Conservation (phyloP, 108 stramenopile genomes). For the Chaetoceros muelleri region DNA sequence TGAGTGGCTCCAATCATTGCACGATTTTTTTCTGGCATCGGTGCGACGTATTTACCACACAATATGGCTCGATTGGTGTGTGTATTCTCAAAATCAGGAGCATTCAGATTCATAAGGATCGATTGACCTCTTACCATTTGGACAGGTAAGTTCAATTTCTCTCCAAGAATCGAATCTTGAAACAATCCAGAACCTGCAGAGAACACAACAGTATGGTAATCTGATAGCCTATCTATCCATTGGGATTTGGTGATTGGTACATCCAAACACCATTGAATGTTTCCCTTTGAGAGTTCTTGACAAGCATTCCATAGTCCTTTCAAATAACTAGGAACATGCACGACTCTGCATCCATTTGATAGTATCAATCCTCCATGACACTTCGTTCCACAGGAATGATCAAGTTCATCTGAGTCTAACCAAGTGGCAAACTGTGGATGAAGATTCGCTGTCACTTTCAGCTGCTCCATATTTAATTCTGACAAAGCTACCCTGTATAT, state of each 20-base stretch:
- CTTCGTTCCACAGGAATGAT: slow-evolving; percentile 13
- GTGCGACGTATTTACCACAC: slow-evolving; percentile 77
- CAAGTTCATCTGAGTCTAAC: slow-evolving; percentile 32
- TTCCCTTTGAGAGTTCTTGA: slow-evolving; percentile 13
- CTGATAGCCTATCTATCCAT: slow-evolving; percentile 16
- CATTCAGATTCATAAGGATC: slow-evolving; percentile 33
- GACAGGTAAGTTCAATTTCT: slow-evolving; percentile 27
- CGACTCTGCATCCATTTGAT: slow-evolving; percentile 49
- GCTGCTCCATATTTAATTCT: slow-evolving; percentile 25
- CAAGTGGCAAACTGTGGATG: slow-evolving; percentile 36
- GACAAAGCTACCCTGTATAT: slow-evolving; percentile 61
- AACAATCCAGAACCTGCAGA: slow-evolving; percentile 65
- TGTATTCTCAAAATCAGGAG: background rate
- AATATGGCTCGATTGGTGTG: slow-evolving; percentile 27
- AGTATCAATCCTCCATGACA: slow-evolving; percentile 49
- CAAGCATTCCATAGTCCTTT: slow-evolving; percentile 49
- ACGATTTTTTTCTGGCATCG: slow-evolving; percentile 23
- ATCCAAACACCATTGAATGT: slow-evolving; percentile 11
- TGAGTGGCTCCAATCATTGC: slow-evolving; percentile 78
- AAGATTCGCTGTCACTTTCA: slow-evolving; percentile 21
- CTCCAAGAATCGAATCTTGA: slow-evolving; percentile 13
- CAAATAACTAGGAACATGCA: slow-evolving; percentile 69
- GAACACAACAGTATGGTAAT: slow-evolving; percentile 44
- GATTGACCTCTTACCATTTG: slow-evolving; percentile 81
- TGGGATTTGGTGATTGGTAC: slow-evolving; percentile 4